Conservation (phyloP, 345 rosid genomes). For the Schrenkiella parvula region DNA sequence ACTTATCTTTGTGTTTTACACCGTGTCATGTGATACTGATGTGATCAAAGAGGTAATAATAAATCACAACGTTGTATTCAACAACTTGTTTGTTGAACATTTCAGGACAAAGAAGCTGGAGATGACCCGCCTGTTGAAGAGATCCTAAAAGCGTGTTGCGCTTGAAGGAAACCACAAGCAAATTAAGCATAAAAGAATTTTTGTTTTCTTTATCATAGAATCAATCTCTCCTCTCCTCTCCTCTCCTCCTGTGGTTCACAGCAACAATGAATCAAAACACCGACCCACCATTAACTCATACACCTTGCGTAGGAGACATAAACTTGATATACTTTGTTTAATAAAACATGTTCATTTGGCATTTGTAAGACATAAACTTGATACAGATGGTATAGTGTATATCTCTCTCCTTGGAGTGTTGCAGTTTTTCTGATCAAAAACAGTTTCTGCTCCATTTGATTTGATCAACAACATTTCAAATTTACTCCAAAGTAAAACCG, state of each 20-base stretch:
- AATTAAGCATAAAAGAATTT: neutral
- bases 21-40: neutral
- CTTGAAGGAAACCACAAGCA: slow-evolving; percentile 34
- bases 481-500: neutral
- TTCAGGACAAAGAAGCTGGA: slow-evolving; percentile 92
- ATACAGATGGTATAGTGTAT: neutral
- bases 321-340: neutral
- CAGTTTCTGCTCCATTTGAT: neutral
- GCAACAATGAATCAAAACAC: neutral
- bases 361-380: neutral
- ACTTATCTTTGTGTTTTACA: neutral
- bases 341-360: neutral
- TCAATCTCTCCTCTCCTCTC: neutral
- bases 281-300: neutral
- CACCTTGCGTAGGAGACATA: neutral
- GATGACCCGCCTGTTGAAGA: slow-evolving; percentile 78
- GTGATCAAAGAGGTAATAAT: neutral
- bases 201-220: neutral
- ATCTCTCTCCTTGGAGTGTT: neutral
- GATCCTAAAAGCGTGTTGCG: slow-evolving; percentile 67
- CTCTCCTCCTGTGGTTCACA: neutral
- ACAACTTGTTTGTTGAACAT: neutral
- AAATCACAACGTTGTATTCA: neutral
- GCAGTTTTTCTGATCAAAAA: neutral
- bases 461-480: neutral